Base-by-base conservation (phyloP, 441 rosid genomes). In the Populus hybrid region DNA sequence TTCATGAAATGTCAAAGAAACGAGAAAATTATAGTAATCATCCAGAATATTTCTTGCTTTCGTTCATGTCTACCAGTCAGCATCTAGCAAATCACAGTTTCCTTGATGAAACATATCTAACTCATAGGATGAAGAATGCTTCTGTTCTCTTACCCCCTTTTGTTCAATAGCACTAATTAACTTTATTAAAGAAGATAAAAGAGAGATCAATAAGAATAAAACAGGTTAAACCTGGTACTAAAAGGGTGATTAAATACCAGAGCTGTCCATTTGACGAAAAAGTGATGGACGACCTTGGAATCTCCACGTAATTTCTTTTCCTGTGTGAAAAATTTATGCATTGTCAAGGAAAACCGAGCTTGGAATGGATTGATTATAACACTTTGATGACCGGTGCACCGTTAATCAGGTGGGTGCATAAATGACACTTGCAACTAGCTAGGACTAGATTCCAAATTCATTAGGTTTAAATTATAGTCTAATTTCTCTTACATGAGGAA, bases 1-100 rank as follows among this genome's bases (percentile, higher is more conserved):
- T 76, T 84, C 73, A 70, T 81, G 80, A 81, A 72, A 46, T 82
- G 35, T 73, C 79, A 76, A 77, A 76, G 73, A 78, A 72, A 76
- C 67, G 79, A 74, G 72, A 78, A 77, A 76, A 67, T 76, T 24
- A 66, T 77, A 77, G 61, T 73, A 78, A 67, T 68, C 24, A 68
- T 54, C 61, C 24, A 70, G 35, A 78, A 23, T 71, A 26, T 26
- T 26, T 21, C 26, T 67, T 32, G 18, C 32, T 70, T 74, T 61
- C 16, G 16, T 34, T 21, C 21, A 72, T n/a, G 35, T n/a, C 38
- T 65, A 70, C 32, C 70, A 26, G 70, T 72, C 72, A 54, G 74
- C 35, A 77, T 68, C 75, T 74, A 61, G 76, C 42, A 74, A 1
- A 14, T 77, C n/a, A 36, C 12, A 30, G 28, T n/a, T 69, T 69